Conservation (phyloP, 1,284 basidiomycete species). For the Paramarasmius palmivorus region DNA sequence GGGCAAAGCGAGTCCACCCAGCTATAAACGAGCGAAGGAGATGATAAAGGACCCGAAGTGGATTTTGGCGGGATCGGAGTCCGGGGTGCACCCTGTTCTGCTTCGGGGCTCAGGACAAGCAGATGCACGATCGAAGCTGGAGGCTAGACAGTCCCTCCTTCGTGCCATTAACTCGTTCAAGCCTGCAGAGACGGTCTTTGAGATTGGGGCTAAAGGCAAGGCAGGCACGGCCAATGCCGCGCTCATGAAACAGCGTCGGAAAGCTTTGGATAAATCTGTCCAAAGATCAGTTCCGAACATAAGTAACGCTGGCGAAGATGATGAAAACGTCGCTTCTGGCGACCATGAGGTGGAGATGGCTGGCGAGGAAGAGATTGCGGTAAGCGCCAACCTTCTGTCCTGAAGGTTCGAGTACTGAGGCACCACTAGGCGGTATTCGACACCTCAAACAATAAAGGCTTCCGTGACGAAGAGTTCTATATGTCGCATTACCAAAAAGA, state of each 20-base stretch:
- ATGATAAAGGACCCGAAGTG: slow-evolving; percentile 77
- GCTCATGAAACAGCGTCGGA: slow-evolving; percentile 90
- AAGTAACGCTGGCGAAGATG: slow-evolving; percentile 35
- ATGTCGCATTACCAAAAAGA: slow-evolving; percentile 90
- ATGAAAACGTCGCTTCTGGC: slow-evolving; percentile 35
- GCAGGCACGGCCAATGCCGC: slow-evolving; percentile 59
- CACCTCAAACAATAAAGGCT: slow-evolving; percentile 46
- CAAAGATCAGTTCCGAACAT: slow-evolving; percentile 43
- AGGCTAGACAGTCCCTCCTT: slow-evolving; percentile 70
- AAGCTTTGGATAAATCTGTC: slow-evolving; percentile 69
- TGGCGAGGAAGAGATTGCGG: slow-evolving; percentile 75
- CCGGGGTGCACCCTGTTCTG: slow-evolving; percentile 71
- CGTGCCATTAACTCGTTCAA: slow-evolving; percentile 80
- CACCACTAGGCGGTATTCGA: slow-evolving; percentile 89
- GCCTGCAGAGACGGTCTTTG: slow-evolving; percentile 91
- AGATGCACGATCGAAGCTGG: slow-evolving; percentile 42
- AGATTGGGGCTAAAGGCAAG: slow-evolving; percentile 80
- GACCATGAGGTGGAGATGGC: slow-evolving; percentile 63
- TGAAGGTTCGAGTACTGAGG: too few relatives aligned
- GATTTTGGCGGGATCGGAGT: slow-evolving; percentile 71
- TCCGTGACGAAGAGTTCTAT: slow-evolving; percentile 86
- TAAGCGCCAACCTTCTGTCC: slow-evolving; percentile 33
- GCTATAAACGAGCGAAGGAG: slow-evolving; percentile 88
- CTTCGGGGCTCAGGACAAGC: slow-evolving; percentile 36
- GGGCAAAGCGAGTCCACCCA: slow-evolving; percentile 84